Evolutionary conservation across 169 alveolate genomes (phyloP).

Genomic region (Plasmodium malariae): DNA sequence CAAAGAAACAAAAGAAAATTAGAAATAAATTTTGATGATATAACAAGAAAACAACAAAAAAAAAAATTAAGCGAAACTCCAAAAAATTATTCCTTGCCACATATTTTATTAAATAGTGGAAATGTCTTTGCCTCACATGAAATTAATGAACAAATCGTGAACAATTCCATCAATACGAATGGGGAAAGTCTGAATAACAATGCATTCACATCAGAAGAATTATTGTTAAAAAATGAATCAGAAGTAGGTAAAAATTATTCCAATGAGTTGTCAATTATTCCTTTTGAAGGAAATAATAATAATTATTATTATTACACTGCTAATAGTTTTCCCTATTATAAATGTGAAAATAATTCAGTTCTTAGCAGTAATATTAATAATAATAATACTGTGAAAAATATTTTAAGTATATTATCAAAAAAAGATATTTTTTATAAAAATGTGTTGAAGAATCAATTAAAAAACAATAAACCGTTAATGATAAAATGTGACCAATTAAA

Average conservation of each 20-base stretch:
- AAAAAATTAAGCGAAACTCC: slow-evolving; percentile 13
- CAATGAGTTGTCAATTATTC: slow-evolving; percentile 37
- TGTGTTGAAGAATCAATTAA: slow-evolving; percentile 11
- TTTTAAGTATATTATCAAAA: slow-evolving; percentile 21
- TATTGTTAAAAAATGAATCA: slow-evolving; percentile 17
- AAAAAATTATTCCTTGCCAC: not conserved
- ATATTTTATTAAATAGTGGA: not conserved
- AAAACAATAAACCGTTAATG: slow-evolving; percentile 35
- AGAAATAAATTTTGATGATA: slow-evolving; percentile 10
- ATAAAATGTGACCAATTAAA: slow-evolving; percentile 24
- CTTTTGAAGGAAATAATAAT: slow-evolving; percentile 23
- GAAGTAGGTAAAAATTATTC: not conserved
- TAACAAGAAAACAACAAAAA: slow-evolving; percentile 42
- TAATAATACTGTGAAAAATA: slow-evolving; percentile 15
- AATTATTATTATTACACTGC: too few species aligned
- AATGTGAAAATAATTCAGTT: not conserved
- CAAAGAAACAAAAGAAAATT: slow-evolving; percentile 34
- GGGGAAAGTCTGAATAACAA: too few species aligned
- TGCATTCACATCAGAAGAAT: too few species aligned
- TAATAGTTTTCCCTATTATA: too few species aligned
- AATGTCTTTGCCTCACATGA: slow-evolving; percentile 5
- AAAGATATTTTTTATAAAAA: slow-evolving; percentile 46
- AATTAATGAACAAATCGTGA: not conserved
- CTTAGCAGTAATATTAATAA: not conserved
- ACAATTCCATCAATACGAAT: not conserved